Conservation (phyloP, 164 flowering plant species). For the Vitis labrusca region DNA sequence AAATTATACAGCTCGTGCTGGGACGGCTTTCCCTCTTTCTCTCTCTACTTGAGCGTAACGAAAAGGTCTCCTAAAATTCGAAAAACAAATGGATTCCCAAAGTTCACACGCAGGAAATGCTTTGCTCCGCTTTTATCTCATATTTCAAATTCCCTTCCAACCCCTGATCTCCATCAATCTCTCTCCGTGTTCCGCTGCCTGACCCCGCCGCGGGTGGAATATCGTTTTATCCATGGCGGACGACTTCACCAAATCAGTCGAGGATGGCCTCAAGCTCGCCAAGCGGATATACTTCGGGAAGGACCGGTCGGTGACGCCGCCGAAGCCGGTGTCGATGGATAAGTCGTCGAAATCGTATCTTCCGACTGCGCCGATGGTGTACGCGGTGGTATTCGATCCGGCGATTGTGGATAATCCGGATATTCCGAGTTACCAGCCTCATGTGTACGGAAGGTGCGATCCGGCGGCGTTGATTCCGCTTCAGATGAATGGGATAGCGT, state of each 20-base stretch:
- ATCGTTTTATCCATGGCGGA: constrained; percentile 34
- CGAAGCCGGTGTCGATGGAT: constrained; percentile 55
- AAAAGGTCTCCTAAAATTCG: too few species aligned
- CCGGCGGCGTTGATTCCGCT: constrained; percentile 93
- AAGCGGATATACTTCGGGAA: constrained; percentile 81
- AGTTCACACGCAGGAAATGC: too few species aligned
- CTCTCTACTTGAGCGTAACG: too few species aligned
- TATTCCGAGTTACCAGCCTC: constrained; percentile 93
- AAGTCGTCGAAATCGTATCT: constrained; percentile 28
- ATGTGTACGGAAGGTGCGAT: constrained; percentile 87
- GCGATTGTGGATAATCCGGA: constrained; percentile 91
- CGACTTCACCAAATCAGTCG: constrained; percentile 65
- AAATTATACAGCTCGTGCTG: too few species aligned
- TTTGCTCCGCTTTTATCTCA: too few species aligned
- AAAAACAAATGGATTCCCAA: too few species aligned
- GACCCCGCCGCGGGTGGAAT: background rate
- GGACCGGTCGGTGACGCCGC: constrained; percentile 68
- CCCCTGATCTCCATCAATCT: background rate
- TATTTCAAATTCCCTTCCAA: background rate
- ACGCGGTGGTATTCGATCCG: constrained; percentile 79
- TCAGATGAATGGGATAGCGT: constrained; percentile 63
- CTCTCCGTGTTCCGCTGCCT: background rate
- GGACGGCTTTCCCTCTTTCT: too few species aligned
- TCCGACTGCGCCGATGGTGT: constrained; percentile 81
- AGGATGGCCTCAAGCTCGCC: constrained; percentile 78